These are phyloP conservation scores for Theobroma cacao DNA, from an alignment of 345 rosid species.

Conservation along the genomic window DNA sequence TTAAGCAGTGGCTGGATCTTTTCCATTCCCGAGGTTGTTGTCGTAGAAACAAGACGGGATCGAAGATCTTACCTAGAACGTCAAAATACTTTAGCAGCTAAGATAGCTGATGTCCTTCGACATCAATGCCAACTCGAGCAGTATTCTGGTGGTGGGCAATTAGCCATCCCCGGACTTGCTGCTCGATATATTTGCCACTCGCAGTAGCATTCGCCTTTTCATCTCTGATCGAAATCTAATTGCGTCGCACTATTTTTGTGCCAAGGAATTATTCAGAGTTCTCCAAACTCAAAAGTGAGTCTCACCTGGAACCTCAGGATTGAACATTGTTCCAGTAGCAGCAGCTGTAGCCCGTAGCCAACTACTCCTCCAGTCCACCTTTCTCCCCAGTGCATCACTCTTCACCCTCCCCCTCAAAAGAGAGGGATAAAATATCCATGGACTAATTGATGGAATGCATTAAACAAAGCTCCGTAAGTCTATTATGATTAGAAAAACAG, in stretches of 20 bases:
- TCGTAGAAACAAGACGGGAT: constrained; percentile 1
- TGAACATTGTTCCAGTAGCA: neutral
- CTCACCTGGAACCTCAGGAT: neutral
- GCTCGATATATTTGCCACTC: neutral
- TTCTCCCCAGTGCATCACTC: too few species aligned
- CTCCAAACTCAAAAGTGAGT: neutral
- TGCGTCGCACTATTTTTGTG: neutral
- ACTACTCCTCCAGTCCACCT: neutral
- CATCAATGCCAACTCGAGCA: neutral
- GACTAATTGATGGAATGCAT: neutral
- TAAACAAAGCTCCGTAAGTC: neutral
- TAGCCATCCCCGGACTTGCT: neutral
- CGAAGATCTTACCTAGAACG: constrained; percentile 6
- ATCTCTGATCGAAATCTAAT: neutral
- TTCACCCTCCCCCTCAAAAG: neutral
- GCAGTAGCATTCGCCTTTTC: neutral
- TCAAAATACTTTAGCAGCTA: neutral
- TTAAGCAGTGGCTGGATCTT: neutral
- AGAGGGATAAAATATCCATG: neutral
- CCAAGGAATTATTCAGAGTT: neutral
- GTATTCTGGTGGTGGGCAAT: neutral
- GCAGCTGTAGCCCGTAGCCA: neutral
- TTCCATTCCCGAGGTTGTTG: neutral
- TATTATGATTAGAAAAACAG: neutral
- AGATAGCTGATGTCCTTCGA: neutral